Base-by-base conservation (phyloP, 345 rosid genomes). In the Euphorbia tirucalli region DNA sequence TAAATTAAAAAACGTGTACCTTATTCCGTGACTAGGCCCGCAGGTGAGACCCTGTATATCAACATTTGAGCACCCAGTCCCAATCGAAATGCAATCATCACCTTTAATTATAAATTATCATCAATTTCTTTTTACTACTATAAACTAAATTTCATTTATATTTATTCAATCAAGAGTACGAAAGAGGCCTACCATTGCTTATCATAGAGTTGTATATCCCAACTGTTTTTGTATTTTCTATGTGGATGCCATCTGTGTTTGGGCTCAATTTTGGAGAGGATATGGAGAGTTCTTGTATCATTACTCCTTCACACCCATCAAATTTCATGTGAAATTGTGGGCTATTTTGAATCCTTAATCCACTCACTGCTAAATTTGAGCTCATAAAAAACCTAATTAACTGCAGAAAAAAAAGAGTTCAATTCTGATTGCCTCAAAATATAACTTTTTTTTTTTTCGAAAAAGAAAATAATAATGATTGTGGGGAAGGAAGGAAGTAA, bases 321-420 rank as follows among this genome's bases (percentile, higher is more conserved):
- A 95, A 95, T 79, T 95, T 95, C 89, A 95, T 85, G 80, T 92
- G 99, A 70, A 95, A 85, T 39, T 89, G 92, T 3, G 99, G 99
- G 54, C 97, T 95, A 87, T 95, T 95, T 75, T 95, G 97, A 39
- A 95, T 92, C 52, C 74, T 77, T 61, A 95, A 57, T 24, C 87
- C 92, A 68, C 74, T 88, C 0, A 92, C 90, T 2, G 66, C 97
- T 70, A 95, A 65, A 27, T 95, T 95, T 28, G 90, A 85, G 87
- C 99, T 95, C 96, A 95, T 88, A 85, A 95, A 95, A 82, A 95
- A 95, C 22, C 99, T 79, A 65, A 95, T 88, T 83, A 95, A 71
- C 99, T 95, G 87, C 14, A 71, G n/a, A n/a, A n/a, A n/a, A n/a
- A n/a, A n/a, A n/a, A n/a, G n/a, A n/a, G n/a, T n/a, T n/a, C n/a